Evolutionary conservation across 2,329 filamentous ascomycete genomes (phyloP).

Genomic region (Fusarium clavum): DNA sequence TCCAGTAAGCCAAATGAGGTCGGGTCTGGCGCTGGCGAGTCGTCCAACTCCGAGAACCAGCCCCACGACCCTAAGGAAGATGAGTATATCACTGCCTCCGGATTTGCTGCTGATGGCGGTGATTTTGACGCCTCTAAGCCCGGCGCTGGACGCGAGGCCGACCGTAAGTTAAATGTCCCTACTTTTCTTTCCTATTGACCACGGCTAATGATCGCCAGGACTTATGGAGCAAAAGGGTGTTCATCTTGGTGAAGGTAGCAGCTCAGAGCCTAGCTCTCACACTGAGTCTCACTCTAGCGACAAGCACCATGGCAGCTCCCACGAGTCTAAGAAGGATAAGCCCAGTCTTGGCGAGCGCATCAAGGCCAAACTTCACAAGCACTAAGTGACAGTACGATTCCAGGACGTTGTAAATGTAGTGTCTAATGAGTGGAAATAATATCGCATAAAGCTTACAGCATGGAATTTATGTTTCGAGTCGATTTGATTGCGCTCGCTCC

Average conservation of each 20-base stretch:
- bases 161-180: conserved; percentile 61
- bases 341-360: conserved; percentile 71
- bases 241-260: conserved; percentile 32
- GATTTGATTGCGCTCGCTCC: background rate
- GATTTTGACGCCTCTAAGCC: conserved; percentile 73
- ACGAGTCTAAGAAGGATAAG: conserved; percentile 54
- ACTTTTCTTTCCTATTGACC: background rate
- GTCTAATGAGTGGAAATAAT: conserved; percentile 35
- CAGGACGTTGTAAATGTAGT: background rate
- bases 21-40: conserved; percentile 22
- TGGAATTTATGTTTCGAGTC: conserved; percentile 2
- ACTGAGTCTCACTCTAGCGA: conserved; percentile 16
- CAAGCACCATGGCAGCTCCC: conserved; percentile 31
- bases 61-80: conserved; percentile 65
- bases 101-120: conserved; percentile 72
- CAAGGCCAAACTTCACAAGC: conserved; percentile 74
- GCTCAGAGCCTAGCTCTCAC: conserved; percentile 4
- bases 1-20: conserved; percentile 15
- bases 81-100: conserved; percentile 67
- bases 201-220: conserved; percentile 41
- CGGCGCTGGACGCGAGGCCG: conserved; percentile 74
- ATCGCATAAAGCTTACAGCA: conserved; percentile 24
- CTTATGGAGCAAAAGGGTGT: conserved; percentile 52
- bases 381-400: conserved; percentile 44
- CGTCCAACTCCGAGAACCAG: conserved; percentile 30